phyloP scores from a whole-genome alignment of 2,329 filamentous ascomycete genomes.

The Purpureocillium lavendulum region DNA sequence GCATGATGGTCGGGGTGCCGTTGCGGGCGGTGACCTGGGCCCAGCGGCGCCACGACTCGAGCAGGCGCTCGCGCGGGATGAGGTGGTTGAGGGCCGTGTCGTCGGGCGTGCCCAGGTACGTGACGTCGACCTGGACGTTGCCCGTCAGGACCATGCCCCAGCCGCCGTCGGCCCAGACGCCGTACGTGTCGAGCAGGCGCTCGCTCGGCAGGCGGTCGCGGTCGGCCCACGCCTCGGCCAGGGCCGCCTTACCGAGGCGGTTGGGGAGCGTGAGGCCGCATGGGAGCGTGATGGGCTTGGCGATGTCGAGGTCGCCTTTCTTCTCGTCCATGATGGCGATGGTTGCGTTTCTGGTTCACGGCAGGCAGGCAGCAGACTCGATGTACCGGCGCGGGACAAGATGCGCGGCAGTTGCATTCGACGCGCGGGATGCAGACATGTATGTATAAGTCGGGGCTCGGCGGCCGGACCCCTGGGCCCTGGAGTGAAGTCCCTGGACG shows the following conservation, averaged over 20 bases:
- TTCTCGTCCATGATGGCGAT: conserved; percentile 1
- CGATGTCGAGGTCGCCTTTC: conserved; percentile 2
- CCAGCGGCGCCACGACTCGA: conserved; percentile 29
- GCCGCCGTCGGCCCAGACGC: conserved; percentile 42
- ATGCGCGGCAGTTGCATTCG: no score
- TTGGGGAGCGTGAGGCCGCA: conserved; percentile 49
- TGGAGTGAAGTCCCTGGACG: no score
- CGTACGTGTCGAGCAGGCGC: conserved; percentile 36
- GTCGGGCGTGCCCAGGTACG: conserved; percentile 23
- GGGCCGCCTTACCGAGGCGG: conserved; percentile 42
- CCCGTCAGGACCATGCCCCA: conserved; percentile 46
- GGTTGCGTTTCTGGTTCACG: no score
- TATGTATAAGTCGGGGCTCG: no score
- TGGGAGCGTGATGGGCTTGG: conserved; percentile 37
- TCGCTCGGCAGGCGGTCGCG: conserved; percentile 33
- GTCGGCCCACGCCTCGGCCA: conserved; percentile 36
- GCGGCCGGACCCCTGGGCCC: no score
- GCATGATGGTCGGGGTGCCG: conserved; percentile 31
- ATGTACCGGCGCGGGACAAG: no score
- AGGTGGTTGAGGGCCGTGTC: conserved; percentile 26
- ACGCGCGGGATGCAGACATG: no score
- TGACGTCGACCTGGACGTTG: conserved; percentile 34
- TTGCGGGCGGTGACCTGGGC: conserved; percentile 18
- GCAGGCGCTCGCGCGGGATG: conserved; percentile 16
- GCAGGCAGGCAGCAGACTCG: no score